phyloP scores from a whole-genome alignment of 1,139 yeast species.

The Geotrichum carabidarum region DNA sequence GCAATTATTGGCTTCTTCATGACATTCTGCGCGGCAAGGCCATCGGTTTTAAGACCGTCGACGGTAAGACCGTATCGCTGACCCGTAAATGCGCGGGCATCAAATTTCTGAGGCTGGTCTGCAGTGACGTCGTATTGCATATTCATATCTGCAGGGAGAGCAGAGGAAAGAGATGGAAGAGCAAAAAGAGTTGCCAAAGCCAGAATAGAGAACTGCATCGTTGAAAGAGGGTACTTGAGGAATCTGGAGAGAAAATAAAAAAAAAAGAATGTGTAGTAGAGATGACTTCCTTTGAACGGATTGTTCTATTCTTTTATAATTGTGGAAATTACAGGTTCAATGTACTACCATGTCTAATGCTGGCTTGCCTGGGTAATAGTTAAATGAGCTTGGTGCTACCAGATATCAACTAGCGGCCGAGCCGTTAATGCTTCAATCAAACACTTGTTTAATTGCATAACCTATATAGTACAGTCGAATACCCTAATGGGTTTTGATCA shows the following conservation, averaged over 20 bases:
- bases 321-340: too few species aligned
- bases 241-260: background rate
- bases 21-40: constrained; percentile 37
- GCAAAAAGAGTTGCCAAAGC: constrained; percentile 13
- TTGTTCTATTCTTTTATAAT: background rate
- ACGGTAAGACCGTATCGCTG: constrained; percentile 47
- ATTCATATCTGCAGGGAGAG: constrained; percentile 4
- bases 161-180: constrained; percentile 2
- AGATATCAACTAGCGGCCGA: too few species aligned
- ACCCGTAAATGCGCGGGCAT: constrained; percentile 30
- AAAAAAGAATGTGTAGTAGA: background rate
- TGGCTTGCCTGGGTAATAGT: too few species aligned
- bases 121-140: constrained; percentile 33
- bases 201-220: constrained; percentile 9
- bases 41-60: constrained; percentile 38
- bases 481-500: too few species aligned
- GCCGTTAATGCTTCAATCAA: too few species aligned
- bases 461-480: too few species aligned
- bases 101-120: constrained; percentile 44
- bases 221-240: background rate
- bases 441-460: too few species aligned
- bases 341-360: too few species aligned
- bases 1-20: constrained; percentile 40
- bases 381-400: too few species aligned
- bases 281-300: too few species aligned